A percentile compares a stretch with the other conserved stretches of the same genome.
These are phyloP conservation scores for Naganishia vaughanmartiniae DNA, from an alignment of 768 basidiomycete genomes.

Conservation along the genomic window DNA sequence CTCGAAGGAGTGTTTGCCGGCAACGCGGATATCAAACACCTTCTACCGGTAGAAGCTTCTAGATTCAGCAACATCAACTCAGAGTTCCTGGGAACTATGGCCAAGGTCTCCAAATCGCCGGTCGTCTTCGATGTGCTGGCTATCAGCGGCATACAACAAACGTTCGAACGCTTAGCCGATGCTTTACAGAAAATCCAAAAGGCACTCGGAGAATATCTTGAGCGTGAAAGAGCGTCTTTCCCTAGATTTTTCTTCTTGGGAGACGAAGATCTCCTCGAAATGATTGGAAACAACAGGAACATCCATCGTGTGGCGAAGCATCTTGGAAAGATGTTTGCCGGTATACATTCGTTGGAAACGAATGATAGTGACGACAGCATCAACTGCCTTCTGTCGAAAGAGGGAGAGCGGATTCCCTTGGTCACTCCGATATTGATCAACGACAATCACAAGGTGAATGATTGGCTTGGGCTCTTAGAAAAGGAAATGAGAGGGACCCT, in stretches of 20 bases:
- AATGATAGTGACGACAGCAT: constrained; percentile 73
- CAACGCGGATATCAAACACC: constrained; percentile 98
- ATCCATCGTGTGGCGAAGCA: constrained; percentile 98
- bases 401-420: constrained; percentile 90
- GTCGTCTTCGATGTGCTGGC: constrained; percentile 96
- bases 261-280: constrained; percentile 96
- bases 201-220: constrained; percentile 96
- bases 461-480: constrained; percentile 92
- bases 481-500: constrained; percentile 87
- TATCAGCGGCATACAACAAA: constrained; percentile 93
- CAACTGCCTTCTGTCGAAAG: constrained; percentile 87
- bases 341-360: constrained; percentile 80
- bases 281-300: constrained; percentile 99
- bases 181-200: constrained; percentile 98
- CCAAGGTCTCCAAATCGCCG: constrained; percentile 98
- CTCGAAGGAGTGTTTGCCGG: constrained; percentile 99
- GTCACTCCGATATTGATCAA: constrained; percentile 78
- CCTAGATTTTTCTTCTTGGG: constrained; percentile 99
- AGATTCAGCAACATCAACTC: constrained; percentile 98
- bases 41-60: constrained; percentile 93
- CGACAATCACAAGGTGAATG: constrained; percentile 96
- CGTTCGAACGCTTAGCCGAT: constrained; percentile 91
- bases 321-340: constrained; percentile 99
- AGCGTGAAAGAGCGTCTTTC: constrained; percentile 94
- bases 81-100: constrained; percentile 97